Evolutionary conservation across 2,329 filamentous ascomycete genomes (phyloP), one percentile per base, ranked within the genome.

Genomic region (Elsinoe fawcettii): DNA sequence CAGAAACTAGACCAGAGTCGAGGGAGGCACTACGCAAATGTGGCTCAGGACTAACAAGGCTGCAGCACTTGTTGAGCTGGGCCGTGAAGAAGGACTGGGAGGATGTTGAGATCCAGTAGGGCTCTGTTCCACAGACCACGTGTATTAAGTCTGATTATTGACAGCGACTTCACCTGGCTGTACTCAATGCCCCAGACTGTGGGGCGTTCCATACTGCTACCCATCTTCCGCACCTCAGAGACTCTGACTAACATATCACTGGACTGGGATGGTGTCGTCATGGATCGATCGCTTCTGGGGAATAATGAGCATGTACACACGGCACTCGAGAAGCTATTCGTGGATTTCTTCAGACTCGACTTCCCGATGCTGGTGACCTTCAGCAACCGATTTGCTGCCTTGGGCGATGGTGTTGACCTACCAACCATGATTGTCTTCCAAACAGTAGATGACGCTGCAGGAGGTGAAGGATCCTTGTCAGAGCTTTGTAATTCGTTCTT

Each of bases 231-330:
- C 3, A n/a, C 46, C 8, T 22, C 25, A 5, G 4, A 12, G 9
- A 51, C 23, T 20, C 16, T 51, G 25, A 51, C 23, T 14, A 18
- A 3, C 25, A 51, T 51, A 20, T 32, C 46, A 6, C 25, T 51
- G n/a, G 46, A 51, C n/a, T 51, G 46, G 46, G 46, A 51, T 12
- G 46, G 46, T 12, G 27, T 51, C 3, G 12, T 51, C n/a, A 51
- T 51, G 46, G 46, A 51, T 5, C 32, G 46, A 51, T 51, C 46
- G 5, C 5, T 16, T 12, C 46, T 32, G 2, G 9, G 14, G n/a
- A 16, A 51, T 22, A 5, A 51, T 34, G 25, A 11, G 8, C 2
- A 18, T 3, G 46, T 34, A 3, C 25, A 51, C 5, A 2, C 46
- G 8, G 34, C 12, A 8, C 46, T 51, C 2, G 30, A 18, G n/a